Evolutionary conservation across 2,329 filamentous ascomycete species (phyloP), one percentile per base, ranked within the genome.

Genomic region (Rutstroemia sp.): DNA sequence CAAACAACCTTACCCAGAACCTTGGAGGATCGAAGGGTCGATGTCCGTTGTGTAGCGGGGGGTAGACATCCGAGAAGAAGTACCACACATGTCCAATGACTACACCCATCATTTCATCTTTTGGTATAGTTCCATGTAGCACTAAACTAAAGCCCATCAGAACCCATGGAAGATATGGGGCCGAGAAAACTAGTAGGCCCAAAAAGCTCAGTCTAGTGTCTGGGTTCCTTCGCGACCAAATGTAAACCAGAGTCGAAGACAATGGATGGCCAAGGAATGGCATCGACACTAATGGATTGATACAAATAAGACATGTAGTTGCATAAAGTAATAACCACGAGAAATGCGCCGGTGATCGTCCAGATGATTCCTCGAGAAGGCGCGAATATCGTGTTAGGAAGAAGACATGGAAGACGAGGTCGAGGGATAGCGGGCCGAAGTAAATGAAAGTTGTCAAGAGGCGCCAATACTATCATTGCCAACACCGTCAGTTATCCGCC

Each of bases 41-140:
- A 52, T 87, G 86, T 18, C 90, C 90, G 61, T 87, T 85, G 72
- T 96, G 89, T 45, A 96, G 80, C 3, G 91, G 88, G 3, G 94
- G 94, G 72, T 96, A 99, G 16, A 99, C 92, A 71, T 99, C 94
- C 58, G 86, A 89, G 72, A 97, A 96, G 75, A 96, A 99, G 72
- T 97, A 99, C 87, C 92, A 97, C 42, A 97, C 80, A 73, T 99
- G 94, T 9, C 94, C 94, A 41, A 97, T 92, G 9, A 94, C 84
- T 16, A 96, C 90, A 4, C 94, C 94, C 75, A 95, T 90, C 61
- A 99, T 87, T 76, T 99, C 94, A 71, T 97, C 94, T 73, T 95
- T 95, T 4, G 94, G 94, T 44, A 97, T 79, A 5, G 81, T 87
- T 6, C 90, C 90, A 70, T 97, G 91, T 70, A 97, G 80, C n/a